These are phyloP conservation scores for Curvularia lunata DNA, from an alignment of 2,329 filamentous ascomycete species.

Conservation along the genomic window DNA sequence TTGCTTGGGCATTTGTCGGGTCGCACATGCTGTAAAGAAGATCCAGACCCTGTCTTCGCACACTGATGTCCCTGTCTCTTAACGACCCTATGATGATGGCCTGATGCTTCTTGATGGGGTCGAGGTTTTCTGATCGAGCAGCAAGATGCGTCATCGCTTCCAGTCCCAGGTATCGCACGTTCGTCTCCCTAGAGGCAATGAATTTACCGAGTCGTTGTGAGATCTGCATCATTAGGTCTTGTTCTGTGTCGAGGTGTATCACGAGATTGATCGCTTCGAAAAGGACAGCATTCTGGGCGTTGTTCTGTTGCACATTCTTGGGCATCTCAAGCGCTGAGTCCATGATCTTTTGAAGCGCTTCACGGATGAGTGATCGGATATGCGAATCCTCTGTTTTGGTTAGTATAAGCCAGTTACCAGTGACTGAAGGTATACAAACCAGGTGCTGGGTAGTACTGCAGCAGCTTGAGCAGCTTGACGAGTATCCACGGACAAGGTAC, in stretches of 20 bases:
- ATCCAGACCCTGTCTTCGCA: constrained; percentile 92
- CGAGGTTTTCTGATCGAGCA: constrained; percentile 88
- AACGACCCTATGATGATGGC: constrained; percentile 93
- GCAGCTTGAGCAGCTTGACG: constrained; percentile 86
- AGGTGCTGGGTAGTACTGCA: constrained; percentile 96
- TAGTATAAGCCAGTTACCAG: constrained; percentile 28
- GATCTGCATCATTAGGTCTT: constrained; percentile 93
- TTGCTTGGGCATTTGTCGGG: constrained; percentile 87
- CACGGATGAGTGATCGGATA: constrained; percentile 87
- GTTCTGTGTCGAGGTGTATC: constrained; percentile 95
- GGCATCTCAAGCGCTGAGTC: constrained; percentile 90
- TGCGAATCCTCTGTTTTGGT: constrained; percentile 78
- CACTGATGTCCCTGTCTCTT: constrained; percentile 95
- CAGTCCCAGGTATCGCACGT: constrained; percentile 92
- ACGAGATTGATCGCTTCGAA: constrained; percentile 99
- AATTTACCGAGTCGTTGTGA: constrained; percentile 90
- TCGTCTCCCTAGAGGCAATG: constrained; percentile 95
- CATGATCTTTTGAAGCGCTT: constrained; percentile 88
- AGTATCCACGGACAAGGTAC: constrained; percentile 99
- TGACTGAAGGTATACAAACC: constrained; percentile 57
- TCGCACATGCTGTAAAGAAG: constrained; percentile 99
- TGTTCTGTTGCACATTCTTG: constrained; percentile 99
- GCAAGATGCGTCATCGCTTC: constrained; percentile 99
- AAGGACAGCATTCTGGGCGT: constrained; percentile 95
- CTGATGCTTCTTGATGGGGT: constrained; percentile 98